Base-by-base conservation (phyloP, 306 rosid genomes). In the Erythrophleum fordii region DNA sequence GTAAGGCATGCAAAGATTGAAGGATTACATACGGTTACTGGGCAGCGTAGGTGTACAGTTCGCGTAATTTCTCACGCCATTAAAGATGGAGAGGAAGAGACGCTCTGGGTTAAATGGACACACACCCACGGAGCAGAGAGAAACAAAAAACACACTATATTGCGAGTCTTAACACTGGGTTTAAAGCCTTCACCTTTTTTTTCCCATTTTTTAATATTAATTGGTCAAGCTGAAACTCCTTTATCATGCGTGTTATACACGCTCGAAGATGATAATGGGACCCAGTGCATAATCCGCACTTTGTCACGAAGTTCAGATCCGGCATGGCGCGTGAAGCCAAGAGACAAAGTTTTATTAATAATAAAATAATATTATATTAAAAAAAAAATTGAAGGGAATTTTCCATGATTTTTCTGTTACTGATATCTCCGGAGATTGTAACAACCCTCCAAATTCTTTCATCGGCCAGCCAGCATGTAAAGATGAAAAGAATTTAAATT, bases 1-100 rank as follows among this genome's bases (percentile, higher is more conserved):
- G 86, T 87, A 83, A 89, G 82, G 86, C 92, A 87, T 89, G 92
- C 90, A 89, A 89, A 83, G 87, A 83, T 85, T 85, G 72, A 85
- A 83, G 83, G 55, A 34, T 77, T 62, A 51, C 78, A 85, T 81
- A 81, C 87, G 87, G 75, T 85, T 75, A 80, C 84, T 18, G 42
- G 46, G 58, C 60, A 78, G 65, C 77, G 86, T 80, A 80, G 76
- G 60, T 49, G 37, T 64, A 77, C 78, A 85, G 80, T 34, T 73
- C 41, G 80, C 72, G 72, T 78, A 80, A 49, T 75, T 77, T 84
- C 80, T 39, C 85, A 83, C 83, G 72, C 92, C 90, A 87, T 85
- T 83, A 85, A 81, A 85, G 85, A 84, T 85, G 84, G 73, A 86
- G 83, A 80, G 52, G 83, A 89, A 80, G 66, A 78, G 86, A 37